Evolutionary conservation across 345 rosid species (phyloP), one percentile per base, ranked within the genome.

Genomic region (Murraya paniculata): DNA sequence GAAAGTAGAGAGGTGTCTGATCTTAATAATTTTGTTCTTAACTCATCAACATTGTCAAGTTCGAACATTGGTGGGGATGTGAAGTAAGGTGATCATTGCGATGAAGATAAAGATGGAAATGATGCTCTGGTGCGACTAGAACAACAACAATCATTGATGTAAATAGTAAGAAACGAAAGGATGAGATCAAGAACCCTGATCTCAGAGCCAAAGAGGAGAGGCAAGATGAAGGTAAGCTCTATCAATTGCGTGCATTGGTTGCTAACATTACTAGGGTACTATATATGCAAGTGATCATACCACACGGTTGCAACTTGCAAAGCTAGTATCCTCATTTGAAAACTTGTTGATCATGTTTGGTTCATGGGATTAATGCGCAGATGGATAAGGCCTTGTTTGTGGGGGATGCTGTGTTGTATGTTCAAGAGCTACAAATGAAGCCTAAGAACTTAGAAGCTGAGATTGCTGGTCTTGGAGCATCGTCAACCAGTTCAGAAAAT

Each of bases 351-450:
- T 21, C 22, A 48, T 30, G 57, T 18, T 62, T 25, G n/a, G 36
- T 75, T 27, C 27, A 35, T 35, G 0, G 33, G 14, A 60, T 18
- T 24, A 18, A 68, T 74, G 39, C 55, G 65, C 82, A 95, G 98
- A 95, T 95, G 98, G 98, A 95, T 73, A 93, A 93, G 88, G 97
- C 97, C n/a, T 93, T 97, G 3, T 91, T 95, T 13, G 87, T 93
- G 21, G 98, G 97, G 77, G 98, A 95, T 70, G 95, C 98, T 0
- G 93, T 90, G 45, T 68, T 80, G 50, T 89, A 91, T 78, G 88
- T 91, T 71, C 95, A 93, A 90, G 91, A 91, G 27, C 79, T 95
- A 64, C 95, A 95, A 71, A 79, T 73, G 82, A 87, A 89, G 80
- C 93, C 94, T 22, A 89, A 82, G 83, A 90, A 85, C 82, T 90